Percentiles rank a stretch among this genome's conserved stretches.
Evolutionary conservation across 257 asterid species (phyloP).

Genomic region (Petunia axillaris): DNA sequence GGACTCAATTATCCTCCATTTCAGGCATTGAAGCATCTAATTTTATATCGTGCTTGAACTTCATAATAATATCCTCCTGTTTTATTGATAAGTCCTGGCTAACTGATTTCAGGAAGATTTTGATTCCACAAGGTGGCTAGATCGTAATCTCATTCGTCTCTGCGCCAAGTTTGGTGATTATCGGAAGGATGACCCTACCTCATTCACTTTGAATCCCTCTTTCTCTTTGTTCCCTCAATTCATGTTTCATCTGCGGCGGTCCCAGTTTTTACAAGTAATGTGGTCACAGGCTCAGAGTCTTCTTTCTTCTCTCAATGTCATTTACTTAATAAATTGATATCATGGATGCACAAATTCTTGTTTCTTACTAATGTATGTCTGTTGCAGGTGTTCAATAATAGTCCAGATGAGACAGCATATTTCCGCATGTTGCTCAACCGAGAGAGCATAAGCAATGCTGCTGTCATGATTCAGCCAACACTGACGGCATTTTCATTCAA

Average conservation of each 20-base stretch:
- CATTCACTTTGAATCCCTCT: conserved; percentile 79
- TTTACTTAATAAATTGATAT: not conserved
- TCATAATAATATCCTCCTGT: not conserved
- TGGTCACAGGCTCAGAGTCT: not conserved
- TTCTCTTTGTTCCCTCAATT: conserved; percentile 95
- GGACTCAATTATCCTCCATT: not conserved
- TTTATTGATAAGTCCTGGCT: conserved; percentile 1
- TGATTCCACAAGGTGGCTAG: conserved; percentile 96
- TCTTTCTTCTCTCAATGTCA: conserved; percentile 20
- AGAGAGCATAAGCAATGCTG: conserved; percentile 87
- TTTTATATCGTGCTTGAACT: not conserved
- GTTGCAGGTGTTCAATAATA: conserved; percentile 85
- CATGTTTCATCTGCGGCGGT: conserved; percentile 93
- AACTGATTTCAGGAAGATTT: conserved; percentile 75
- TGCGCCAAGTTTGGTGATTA: conserved; percentile 98
- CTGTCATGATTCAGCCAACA: conserved; percentile 98
- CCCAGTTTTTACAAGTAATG: conserved; percentile 92
- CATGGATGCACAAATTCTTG: conserved; percentile 9
- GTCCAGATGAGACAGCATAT: conserved; percentile 99
- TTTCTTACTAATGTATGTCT: conserved; percentile 23
- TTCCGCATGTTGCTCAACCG: conserved; percentile 94
- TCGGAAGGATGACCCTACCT: conserved; percentile 90
- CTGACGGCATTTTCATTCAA: conserved; percentile 80
- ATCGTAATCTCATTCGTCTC: conserved; percentile 88
- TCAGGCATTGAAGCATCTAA: not conserved